Evolutionary conservation across 2,329 filamentous ascomycete species (phyloP).

Genomic region (Fusarium sp.): DNA sequence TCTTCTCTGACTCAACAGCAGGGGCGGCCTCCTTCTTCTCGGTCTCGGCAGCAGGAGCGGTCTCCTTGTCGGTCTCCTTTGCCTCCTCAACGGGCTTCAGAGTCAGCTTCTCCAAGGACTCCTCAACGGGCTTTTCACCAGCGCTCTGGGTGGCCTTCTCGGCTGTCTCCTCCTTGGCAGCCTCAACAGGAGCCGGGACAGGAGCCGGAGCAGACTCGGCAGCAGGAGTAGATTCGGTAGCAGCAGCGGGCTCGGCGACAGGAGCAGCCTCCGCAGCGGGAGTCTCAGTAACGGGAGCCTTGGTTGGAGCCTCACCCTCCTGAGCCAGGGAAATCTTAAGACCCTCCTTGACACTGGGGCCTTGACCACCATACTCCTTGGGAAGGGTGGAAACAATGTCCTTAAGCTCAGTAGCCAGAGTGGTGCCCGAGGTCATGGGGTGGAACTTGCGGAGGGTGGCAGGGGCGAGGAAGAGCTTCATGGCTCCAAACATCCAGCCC

Average conservation of each 20-base stretch:
- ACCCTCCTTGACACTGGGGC: slow-evolving; percentile 56
- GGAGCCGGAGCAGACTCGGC: slow-evolving; percentile 20
- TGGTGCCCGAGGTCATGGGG: slow-evolving; percentile 78
- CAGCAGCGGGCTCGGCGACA: slow-evolving; percentile 19
- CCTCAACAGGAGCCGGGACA: slow-evolving; percentile 25
- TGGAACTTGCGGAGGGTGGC: slow-evolving; percentile 85
- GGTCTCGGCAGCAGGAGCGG: neutral
- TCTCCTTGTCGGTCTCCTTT: slow-evolving; percentile 1
- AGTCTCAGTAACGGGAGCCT: slow-evolving; percentile 8
- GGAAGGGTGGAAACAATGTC: slow-evolving; percentile 75
- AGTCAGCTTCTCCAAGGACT: slow-evolving; percentile 29
- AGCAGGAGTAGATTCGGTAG: neutral
- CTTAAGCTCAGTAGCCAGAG: slow-evolving; percentile 71
- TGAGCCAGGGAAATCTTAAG: slow-evolving; percentile 46
- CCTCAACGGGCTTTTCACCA: slow-evolving; percentile 34
- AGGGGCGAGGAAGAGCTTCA: slow-evolving; percentile 80
- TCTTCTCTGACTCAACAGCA: neutral
- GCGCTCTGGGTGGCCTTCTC: slow-evolving; percentile 27
- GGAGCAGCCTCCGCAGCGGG: slow-evolving; percentile 9
- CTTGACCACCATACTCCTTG: slow-evolving; percentile 82
- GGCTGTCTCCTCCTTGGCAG: slow-evolving; percentile 33
- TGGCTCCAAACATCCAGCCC: slow-evolving; percentile 84
- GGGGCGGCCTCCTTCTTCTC: slow-evolving; percentile 2
- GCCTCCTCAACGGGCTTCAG: slow-evolving; percentile 20
- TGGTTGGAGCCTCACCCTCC: slow-evolving; percentile 21